phyloP scores from a whole-genome alignment of 495 filamentous ascomycete genomes.

The Astrothelium subdiscretum region DNA sequence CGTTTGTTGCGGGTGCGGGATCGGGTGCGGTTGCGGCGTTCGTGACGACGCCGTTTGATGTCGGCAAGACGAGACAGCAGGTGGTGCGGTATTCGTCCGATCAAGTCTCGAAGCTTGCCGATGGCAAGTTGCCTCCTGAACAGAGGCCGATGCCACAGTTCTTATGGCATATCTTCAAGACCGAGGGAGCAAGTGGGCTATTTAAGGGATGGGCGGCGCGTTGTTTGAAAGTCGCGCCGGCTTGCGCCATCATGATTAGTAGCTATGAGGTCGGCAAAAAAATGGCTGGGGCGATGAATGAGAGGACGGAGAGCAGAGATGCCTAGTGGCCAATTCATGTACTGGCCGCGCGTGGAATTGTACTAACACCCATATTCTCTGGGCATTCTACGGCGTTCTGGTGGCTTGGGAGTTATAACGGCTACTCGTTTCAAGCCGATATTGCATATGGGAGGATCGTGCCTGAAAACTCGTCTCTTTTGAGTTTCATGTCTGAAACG shows the following conservation, averaged over 20 bases:
- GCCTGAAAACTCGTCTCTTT: background rate
- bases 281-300: slow-evolving; percentile 69
- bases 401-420: background rate
- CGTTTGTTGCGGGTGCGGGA: slow-evolving; percentile 71
- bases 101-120: slow-evolving; percentile 15
- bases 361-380: background rate
- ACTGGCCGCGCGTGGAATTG: background rate
- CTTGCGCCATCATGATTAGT: slow-evolving; percentile 99
- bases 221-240: slow-evolving; percentile 88
- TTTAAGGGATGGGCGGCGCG: slow-evolving; percentile 86
- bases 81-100: slow-evolving; percentile 51
- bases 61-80: slow-evolving; percentile 91
- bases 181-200: slow-evolving; percentile 68
- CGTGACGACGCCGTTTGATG: slow-evolving; percentile 93
- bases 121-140: slow-evolving; percentile 46
- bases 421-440: background rate
- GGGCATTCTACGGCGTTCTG: background rate
- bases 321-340: background rate
- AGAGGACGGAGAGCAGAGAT: slow-evolving; percentile 30
- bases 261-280: slow-evolving; percentile 94
- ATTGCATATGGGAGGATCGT: background rate
- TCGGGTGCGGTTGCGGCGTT: slow-evolving; percentile 78
- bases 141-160: slow-evolving; percentile 64
- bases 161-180: slow-evolving; percentile 73
- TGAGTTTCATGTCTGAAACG: background rate